Base-by-base conservation (phyloP, 2,329 filamentous ascomycete genomes). In the Epichloe gansuensis region DNA sequence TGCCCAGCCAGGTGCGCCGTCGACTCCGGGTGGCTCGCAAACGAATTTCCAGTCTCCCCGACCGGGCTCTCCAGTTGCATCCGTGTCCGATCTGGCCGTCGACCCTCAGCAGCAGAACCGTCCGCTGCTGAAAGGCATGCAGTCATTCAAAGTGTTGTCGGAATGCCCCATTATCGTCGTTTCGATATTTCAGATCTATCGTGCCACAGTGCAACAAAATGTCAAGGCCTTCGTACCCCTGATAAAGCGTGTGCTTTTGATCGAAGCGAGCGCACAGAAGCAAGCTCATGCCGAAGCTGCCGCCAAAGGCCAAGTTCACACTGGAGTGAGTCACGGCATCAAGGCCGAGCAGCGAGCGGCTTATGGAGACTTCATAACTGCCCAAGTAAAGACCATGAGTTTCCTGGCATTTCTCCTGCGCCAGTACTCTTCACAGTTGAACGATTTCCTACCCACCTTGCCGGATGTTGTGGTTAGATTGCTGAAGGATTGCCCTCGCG, bases 81-180 rank as follows among this genome's bases (percentile, higher is more conserved):
- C 89, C 1, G 81, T 87, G 3, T 78, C 84, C 17, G 93, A 97
- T 56, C 78, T 95, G 49, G 88, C 83, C 5, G 78, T 82, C 13
- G 90, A 96, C 60, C 73, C 75, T n/a, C 85, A 89, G 61, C 88
- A 91, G 63, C 85, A 89, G 60, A 88, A 71, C 51, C 82, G 90
- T 53, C 85, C 88, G 47, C 70, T 98, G 36, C 73, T 90, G 51
- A 95, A 89, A 68, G 93, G 93, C 34, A 96, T 96, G 88, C 89
- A 95, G 65, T 98, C 93, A 1, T 98, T 99, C 78, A 98, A 97
- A 68, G 91, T 98, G 25, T 78, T 98, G 4, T 89, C 91, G 1
- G 93, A 99, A 67, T 98, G 93, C 60, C 93, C 93, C 0, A 99
- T 99, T 50, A 97, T 98, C 41, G 93, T 99, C 3, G 93, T 98